These are phyloP conservation scores for Cyclaneusma minus DNA, from an alignment of 2,329 filamentous ascomycete species.

Conservation along the genomic window DNA sequence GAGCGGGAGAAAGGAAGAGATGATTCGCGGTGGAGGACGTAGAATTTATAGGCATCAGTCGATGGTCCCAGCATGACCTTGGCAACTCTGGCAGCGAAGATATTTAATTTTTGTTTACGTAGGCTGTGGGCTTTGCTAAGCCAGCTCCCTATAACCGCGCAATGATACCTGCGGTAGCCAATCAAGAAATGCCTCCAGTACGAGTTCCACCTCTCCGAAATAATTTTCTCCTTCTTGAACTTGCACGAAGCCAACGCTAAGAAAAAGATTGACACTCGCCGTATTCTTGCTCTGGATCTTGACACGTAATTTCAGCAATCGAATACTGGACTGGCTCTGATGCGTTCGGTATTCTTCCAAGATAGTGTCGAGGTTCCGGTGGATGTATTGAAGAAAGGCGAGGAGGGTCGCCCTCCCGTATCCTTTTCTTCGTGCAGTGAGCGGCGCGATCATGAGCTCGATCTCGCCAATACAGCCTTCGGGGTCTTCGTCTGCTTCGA, in stretches of 20 bases:
- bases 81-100: too few relatives aligned
- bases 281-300: constrained; percentile 44
- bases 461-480: constrained; percentile 47
- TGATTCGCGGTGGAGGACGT: too few relatives aligned
- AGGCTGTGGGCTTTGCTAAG: too few relatives aligned
- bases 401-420: constrained; percentile 49
- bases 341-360: constrained; percentile 33
- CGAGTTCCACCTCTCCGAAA: constrained; percentile 58
- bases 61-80: too few relatives aligned
- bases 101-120: too few relatives aligned
- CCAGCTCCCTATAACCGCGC: too few relatives aligned
- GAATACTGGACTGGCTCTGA: constrained; percentile 25
- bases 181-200: too few relatives aligned
- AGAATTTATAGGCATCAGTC: too few relatives aligned
- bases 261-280: constrained; percentile 43
- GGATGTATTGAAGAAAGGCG: constrained; percentile 55
- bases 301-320: constrained; percentile 30
- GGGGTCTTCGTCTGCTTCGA: constrained; percentile 30
- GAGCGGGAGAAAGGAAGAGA: too few relatives aligned
- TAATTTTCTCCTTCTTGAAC: constrained; percentile 34
- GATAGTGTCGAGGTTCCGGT: constrained; percentile 34
- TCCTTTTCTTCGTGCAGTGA: constrained; percentile 40
- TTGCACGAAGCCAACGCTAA: constrained; percentile 39
- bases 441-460: constrained; percentile 71
- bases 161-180: too few relatives aligned